phyloP scores from a whole-genome alignment of 1,284 basidiomycete species.

The Tilletia horrida region DNA sequence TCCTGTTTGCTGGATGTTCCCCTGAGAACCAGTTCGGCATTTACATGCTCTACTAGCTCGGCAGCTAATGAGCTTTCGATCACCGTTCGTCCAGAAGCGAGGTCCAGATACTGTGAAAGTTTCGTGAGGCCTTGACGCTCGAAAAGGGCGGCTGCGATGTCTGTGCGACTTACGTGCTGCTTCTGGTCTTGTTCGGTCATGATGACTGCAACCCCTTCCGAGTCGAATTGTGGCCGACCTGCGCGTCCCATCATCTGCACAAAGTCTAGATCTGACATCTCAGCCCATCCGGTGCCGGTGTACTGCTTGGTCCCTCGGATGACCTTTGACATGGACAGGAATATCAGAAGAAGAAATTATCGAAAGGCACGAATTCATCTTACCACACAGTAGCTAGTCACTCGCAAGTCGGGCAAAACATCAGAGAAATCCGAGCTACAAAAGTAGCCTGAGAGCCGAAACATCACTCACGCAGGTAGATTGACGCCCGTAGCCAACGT shows the following conservation, averaged over 20 bases:
- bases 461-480: slow-evolving; percentile 57
- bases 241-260: slow-evolving; percentile 67
- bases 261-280: slow-evolving; percentile 42
- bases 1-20: background rate
- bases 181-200: slow-evolving; percentile 41
- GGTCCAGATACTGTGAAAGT: slow-evolving; percentile 26
- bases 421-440: background rate
- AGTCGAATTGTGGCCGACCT: slow-evolving; percentile 89
- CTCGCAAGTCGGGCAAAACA: background rate
- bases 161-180: slow-evolving; percentile 20
- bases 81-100: slow-evolving; percentile 31
- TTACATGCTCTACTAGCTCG: slow-evolving; percentile 40
- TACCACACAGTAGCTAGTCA: slow-evolving; percentile 32
- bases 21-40: slow-evolving; percentile 39
- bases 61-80: slow-evolving; percentile 39
- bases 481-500: slow-evolving; percentile 86
- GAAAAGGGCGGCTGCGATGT: slow-evolving; percentile 1
- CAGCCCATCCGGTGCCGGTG: slow-evolving; percentile 32
- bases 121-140: background rate
- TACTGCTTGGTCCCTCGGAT: slow-evolving; percentile 43
- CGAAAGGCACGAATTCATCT: background rate
- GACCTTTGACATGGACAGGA: slow-evolving; percentile 21
- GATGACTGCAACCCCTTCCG: slow-evolving; percentile 45
- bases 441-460: background rate
- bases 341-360: background rate